These are phyloP conservation scores for Phaseolus coccineus DNA, from an alignment of 331 rosid genomes.

Conservation along the genomic window DNA sequence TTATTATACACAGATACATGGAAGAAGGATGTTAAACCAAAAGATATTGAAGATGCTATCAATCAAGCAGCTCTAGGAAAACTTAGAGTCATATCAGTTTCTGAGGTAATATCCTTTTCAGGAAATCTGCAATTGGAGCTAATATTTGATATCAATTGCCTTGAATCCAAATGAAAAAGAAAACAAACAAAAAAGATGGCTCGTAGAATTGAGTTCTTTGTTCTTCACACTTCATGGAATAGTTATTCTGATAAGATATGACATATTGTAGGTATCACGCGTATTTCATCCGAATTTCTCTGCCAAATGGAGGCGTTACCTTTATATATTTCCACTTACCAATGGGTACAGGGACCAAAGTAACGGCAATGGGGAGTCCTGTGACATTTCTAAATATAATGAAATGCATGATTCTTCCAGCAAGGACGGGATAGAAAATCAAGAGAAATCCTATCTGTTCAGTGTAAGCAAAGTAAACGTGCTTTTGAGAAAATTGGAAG, in stretches of 20 bases:
- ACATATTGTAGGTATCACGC: slow-evolving; percentile 79
- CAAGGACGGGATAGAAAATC: slow-evolving; percentile 48
- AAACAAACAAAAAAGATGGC: slow-evolving; percentile 8
- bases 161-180: slow-evolving; percentile 9
- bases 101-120: slow-evolving; percentile 62
- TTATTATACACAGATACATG: slow-evolving; percentile 71
- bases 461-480: slow-evolving; percentile 69
- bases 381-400: slow-evolving; percentile 41
- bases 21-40: slow-evolving; percentile 77
- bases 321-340: slow-evolving; percentile 81
- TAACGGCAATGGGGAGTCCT: slow-evolving; percentile 47
- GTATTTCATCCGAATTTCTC: slow-evolving; percentile 93
- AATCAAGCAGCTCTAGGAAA: slow-evolving; percentile 77
- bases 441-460: slow-evolving; percentile 62
- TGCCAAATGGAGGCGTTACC: slow-evolving; percentile 95
- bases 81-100: slow-evolving; percentile 70
- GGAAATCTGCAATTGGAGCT: slow-evolving; percentile 33
- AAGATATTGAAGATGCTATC: slow-evolving; percentile 78
- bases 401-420: slow-evolving; percentile 39
- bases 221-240: slow-evolving; percentile 1
- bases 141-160: slow-evolving; percentile 25
- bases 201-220: slow-evolving; percentile 39
- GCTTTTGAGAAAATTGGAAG: slow-evolving; percentile 80
- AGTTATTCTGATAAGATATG: slow-evolving; percentile 31
- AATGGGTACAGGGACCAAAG: slow-evolving; percentile 53